phyloP scores from a whole-genome alignment of 164 flowering plant species.

The Platanus orientalis region DNA sequence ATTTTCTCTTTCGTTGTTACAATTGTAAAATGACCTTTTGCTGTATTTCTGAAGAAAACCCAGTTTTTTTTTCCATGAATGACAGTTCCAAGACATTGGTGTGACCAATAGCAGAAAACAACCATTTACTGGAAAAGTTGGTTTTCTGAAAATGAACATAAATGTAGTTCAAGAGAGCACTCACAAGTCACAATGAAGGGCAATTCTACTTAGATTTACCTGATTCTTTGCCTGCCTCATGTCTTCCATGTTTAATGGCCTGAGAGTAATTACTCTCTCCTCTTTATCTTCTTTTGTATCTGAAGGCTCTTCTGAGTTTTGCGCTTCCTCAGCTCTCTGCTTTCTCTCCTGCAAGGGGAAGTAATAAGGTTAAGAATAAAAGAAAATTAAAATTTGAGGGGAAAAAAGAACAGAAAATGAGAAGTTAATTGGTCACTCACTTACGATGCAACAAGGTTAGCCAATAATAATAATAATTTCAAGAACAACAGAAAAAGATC shows the following conservation, averaged over 20 bases:
- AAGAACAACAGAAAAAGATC: not conserved
- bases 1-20: too few species aligned
- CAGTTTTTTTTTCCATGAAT: too few species aligned
- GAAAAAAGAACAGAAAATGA: too few species aligned
- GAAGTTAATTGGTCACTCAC: too few species aligned
- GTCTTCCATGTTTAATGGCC: constrained; percentile 90
- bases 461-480: not conserved
- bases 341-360: constrained; percentile 70
- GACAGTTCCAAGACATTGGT: too few species aligned
- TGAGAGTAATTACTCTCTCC: constrained; percentile 50
- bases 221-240: constrained; percentile 90
- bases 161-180: not conserved
- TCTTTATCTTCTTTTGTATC: constrained; percentile 41
- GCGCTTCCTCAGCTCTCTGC: constrained; percentile 44
- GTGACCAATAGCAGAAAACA: too few species aligned
- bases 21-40: too few species aligned
- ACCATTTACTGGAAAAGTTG: too few species aligned
- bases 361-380: not conserved
- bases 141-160: not conserved
- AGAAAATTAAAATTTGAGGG: too few species aligned
- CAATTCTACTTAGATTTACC: constrained; percentile 33
- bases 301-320: constrained; percentile 36
- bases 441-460: too few species aligned
- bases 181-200: too few species aligned
- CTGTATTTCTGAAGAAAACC: too few species aligned